These are phyloP conservation scores for Lophiostoma macrostomum DNA, from an alignment of 495 filamentous ascomycete species.

Conservation along the genomic window DNA sequence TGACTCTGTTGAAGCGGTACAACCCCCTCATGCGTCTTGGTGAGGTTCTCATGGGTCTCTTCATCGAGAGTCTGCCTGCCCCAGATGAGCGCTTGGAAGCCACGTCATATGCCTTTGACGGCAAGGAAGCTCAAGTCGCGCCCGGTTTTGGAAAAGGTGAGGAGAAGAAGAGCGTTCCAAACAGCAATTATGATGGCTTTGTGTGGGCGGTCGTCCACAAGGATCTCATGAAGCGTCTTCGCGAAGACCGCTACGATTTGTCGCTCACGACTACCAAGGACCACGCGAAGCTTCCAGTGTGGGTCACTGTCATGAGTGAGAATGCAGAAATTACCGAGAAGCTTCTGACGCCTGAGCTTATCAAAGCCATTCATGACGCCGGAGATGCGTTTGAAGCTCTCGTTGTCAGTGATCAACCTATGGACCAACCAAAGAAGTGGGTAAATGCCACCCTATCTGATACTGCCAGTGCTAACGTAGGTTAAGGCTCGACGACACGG, in stretches of 20 bases:
- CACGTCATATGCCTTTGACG: slow-evolving; percentile 82
- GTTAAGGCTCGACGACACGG: slow-evolving; percentile 79
- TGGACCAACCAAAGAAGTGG: slow-evolving; percentile 86
- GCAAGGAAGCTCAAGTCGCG: slow-evolving; percentile 74
- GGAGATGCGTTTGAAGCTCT: slow-evolving; percentile 83
- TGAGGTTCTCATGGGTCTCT: slow-evolving; percentile 67
- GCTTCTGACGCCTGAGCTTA: slow-evolving; percentile 77
- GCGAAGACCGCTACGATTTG: slow-evolving; percentile 91
- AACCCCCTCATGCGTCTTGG: slow-evolving; percentile 73
- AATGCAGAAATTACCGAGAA: slow-evolving; percentile 91
- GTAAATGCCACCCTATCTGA: too few species aligned
- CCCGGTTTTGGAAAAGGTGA: slow-evolving; percentile 54
- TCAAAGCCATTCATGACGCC: slow-evolving; percentile 73
- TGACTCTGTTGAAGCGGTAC: slow-evolving; percentile 82
- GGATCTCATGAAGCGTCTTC: slow-evolving; percentile 81
- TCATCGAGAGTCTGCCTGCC: slow-evolving; percentile 69
- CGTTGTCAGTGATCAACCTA: slow-evolving; percentile 85
- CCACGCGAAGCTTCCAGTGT: slow-evolving; percentile 80
- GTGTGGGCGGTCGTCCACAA: slow-evolving; percentile 97
- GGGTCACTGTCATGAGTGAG: slow-evolving; percentile 95
- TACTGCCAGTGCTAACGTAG: too few species aligned
- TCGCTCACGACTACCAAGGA: slow-evolving; percentile 91
- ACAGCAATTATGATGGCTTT: slow-evolving; percentile 82
- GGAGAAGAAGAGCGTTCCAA: slow-evolving; percentile 55
- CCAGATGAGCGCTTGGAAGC: slow-evolving; percentile 72